A percentile compares a stretch with the other conserved stretches of the same genome.
These are phyloP conservation scores for Neophaeococcomyces mojaviensis DNA, from an alignment of 2,329 filamentous ascomycete species.

Conservation along the genomic window DNA sequence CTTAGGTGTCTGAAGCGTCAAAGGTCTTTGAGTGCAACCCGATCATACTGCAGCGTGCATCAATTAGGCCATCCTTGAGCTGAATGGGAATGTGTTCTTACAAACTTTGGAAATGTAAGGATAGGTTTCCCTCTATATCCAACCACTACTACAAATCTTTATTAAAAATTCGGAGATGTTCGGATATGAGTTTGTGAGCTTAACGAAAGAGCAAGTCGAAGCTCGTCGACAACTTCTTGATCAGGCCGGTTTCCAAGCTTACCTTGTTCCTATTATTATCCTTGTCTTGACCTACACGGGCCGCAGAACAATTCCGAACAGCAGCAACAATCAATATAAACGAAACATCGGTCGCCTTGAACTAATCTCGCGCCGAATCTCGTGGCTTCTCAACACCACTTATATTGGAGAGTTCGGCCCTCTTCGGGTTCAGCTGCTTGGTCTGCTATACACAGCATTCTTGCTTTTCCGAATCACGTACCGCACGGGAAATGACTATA, in stretches of 20 bases:
- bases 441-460: constrained; percentile 15
- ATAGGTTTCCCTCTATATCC: no score
- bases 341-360: background rate
- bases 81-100: no score
- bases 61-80: no score
- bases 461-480: constrained; percentile 17
- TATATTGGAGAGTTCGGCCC: constrained; percentile 19
- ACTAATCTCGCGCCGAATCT: constrained; percentile 8
- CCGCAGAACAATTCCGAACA: constrained; percentile 10
- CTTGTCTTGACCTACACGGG: constrained; percentile 34
- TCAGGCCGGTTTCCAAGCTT: constrained; percentile 48
- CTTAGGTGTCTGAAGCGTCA: no score
- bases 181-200: constrained; percentile 45
- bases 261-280: constrained; percentile 45
- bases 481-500: constrained; percentile 41
- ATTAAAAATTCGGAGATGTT: background rate
- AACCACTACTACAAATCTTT: no score
- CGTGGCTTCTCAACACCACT: constrained; percentile 16
- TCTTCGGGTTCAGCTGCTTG: constrained; percentile 15
- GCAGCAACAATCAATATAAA: background rate
- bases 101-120: no score
- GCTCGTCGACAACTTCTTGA: constrained; percentile 48
- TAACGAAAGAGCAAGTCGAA: constrained; percentile 43
- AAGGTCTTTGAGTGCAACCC: no score
- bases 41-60: no score